phyloP scores from a whole-genome alignment of 768 basidiomycete species.

The Suillus subluteus region DNA sequence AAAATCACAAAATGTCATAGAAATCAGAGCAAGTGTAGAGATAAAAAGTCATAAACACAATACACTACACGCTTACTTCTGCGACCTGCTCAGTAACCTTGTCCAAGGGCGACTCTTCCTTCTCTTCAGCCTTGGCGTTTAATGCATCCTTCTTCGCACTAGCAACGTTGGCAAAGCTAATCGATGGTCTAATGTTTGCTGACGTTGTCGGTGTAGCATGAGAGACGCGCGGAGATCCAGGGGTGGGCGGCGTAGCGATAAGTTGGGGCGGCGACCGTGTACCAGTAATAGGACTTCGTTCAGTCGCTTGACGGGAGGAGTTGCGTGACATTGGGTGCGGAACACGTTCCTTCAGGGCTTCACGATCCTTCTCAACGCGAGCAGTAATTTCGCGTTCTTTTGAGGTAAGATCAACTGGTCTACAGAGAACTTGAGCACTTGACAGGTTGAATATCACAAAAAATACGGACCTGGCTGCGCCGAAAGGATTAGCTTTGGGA shows the following conservation, averaged over 20 bases:
- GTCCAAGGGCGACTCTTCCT: slow-evolving; percentile 19
- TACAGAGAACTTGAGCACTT: slow-evolving; percentile 32
- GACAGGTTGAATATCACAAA: background rate
- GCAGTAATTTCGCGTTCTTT: slow-evolving; percentile 78
- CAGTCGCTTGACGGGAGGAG: slow-evolving; percentile 50
- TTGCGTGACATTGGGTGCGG: slow-evolving; percentile 50
- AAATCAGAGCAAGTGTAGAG: slow-evolving; percentile 18
- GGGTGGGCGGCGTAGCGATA: slow-evolving; percentile 10
- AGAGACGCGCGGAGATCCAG: slow-evolving; percentile 27
- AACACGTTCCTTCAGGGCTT: slow-evolving; percentile 40
- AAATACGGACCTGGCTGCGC: slow-evolving; percentile 70
- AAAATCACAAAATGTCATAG: slow-evolving; percentile 13
- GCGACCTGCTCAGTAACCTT: slow-evolving; percentile 19
- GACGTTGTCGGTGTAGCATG: slow-evolving; percentile 37
- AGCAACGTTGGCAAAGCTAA: slow-evolving; percentile 85
- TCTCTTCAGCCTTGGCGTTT: slow-evolving; percentile 18
- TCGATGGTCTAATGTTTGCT: slow-evolving; percentile 65
- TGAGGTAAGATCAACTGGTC: slow-evolving; percentile 82
- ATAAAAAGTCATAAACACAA: slow-evolving; percentile 19
- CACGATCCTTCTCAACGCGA: slow-evolving; percentile 68
- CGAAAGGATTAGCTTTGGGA: slow-evolving; percentile 78
- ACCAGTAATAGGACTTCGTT: slow-evolving; percentile 41
- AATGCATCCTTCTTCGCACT: slow-evolving; percentile 36
- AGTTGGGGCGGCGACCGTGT: slow-evolving; percentile 36
- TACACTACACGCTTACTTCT: slow-evolving; percentile 22